A percentile compares a stretch with the other conserved stretches of the same genome.
Conservation (phyloP, 371 early-diverging fungal genomes). For the Mortierella sp. region DNA sequence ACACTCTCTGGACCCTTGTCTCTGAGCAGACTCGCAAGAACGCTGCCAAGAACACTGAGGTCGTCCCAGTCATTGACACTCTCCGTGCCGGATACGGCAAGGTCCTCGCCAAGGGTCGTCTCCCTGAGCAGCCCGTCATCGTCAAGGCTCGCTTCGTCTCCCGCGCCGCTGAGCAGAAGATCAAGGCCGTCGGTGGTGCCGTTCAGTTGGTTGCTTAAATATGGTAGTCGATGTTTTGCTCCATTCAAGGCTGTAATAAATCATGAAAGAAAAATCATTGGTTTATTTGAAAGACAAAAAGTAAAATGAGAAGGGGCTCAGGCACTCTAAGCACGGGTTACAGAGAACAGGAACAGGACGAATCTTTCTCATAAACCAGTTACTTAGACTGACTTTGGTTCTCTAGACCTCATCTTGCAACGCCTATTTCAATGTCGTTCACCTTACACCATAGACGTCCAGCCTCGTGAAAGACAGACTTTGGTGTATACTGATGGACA, state of each 20-base stretch:
- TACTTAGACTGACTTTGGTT: neutral
- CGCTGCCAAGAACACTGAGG: conserved; percentile 88
- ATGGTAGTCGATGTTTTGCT: conserved; percentile 4
- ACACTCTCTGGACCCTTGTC: conserved; percentile 96
- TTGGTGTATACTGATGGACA: neutral
- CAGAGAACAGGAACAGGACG: neutral
- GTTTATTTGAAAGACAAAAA: neutral
- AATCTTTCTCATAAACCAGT: conserved; percentile 1
- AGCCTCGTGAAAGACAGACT: neutral
- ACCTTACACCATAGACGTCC: neutral
- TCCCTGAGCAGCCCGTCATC: conserved; percentile 94
- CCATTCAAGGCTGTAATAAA: conserved; percentile 17
- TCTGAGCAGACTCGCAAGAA: conserved; percentile 91
- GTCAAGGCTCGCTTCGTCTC: conserved; percentile 98
- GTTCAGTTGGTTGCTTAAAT: conserved; percentile 63
- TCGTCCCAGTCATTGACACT: conserved; percentile 95
- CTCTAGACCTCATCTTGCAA: neutral
- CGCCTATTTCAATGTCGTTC: neutral
- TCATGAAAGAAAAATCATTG: conserved; percentile 15
- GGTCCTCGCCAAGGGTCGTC: conserved; percentile 96
- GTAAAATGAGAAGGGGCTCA: conserved; percentile 3
- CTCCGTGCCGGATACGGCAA: conserved; percentile 95
- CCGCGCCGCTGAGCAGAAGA: conserved; percentile 97
- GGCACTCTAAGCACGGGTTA: neutral
- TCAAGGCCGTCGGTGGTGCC: conserved; percentile 98